Percentiles rank a stretch among this genome's conserved stretches.
phyloP scores from a whole-genome alignment of 768 basidiomycete species.

The Floccularia luteovirens region DNA sequence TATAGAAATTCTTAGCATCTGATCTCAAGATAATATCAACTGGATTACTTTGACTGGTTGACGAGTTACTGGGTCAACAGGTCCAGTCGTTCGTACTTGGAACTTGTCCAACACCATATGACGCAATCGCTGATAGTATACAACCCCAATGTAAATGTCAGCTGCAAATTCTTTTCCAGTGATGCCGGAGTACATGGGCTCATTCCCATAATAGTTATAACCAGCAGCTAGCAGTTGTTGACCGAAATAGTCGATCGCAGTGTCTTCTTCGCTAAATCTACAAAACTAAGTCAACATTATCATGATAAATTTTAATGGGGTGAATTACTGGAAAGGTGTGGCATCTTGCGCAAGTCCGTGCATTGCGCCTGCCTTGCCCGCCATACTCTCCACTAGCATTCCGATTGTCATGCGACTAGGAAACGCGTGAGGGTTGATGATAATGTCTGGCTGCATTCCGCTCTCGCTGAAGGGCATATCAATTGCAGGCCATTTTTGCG shows the following conservation, averaged over 20 bases:
- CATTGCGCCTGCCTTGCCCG: conserved; percentile 98
- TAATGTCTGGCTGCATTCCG: conserved; percentile 97
- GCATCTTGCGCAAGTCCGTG: conserved; percentile 98
- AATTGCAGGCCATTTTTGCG: conserved; percentile 95
- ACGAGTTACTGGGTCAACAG: conserved; percentile 90
- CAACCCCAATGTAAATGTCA: conserved; percentile 97
- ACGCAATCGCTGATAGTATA: conserved; percentile 96
- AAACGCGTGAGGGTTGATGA: conserved; percentile 99
- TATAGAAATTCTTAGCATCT: conserved; percentile 18
- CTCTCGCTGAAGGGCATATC: conserved; percentile 99
- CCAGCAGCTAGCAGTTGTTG: conserved; percentile 89
- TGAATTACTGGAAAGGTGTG: conserved; percentile 88
- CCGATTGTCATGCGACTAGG: conserved; percentile 99
- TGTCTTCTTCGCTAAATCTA: conserved; percentile 94
- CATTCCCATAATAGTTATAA: conserved; percentile 98
- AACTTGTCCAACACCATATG: conserved; percentile 99
- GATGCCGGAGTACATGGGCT: conserved; percentile 99
- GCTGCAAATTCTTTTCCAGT: conserved; percentile 98
- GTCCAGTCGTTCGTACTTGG: conserved; percentile 97
- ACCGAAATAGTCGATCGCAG: conserved; percentile 97
- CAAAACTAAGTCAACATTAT: conserved; percentile 9
- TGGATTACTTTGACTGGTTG: conserved; percentile 86
- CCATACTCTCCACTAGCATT: conserved; percentile 99
- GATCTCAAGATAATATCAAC: conserved; percentile 1
- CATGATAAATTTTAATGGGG: conserved; percentile 4